Conservation (phyloP, 1,284 basidiomycete species). For the Ceratobasidium sp. region DNA sequence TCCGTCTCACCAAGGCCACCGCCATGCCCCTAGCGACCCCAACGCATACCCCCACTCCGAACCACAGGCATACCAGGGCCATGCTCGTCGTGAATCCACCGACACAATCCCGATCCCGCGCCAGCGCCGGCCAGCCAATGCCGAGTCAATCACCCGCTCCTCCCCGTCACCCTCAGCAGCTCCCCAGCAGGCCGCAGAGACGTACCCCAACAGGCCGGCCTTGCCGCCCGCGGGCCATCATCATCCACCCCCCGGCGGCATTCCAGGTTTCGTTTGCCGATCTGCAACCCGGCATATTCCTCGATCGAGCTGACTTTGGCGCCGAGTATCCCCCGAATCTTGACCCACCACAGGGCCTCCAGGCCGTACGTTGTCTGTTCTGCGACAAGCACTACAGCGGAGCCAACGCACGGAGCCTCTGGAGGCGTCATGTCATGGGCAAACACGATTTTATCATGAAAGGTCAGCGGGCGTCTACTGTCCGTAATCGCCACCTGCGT, state of each 20-base stretch:
- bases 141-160: constrained; percentile 23
- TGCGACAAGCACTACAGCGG: constrained; percentile 43
- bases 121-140: constrained; percentile 29
- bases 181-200: constrained; percentile 15
- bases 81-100: constrained; percentile 26
- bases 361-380: constrained; percentile 41
- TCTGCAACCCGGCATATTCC: constrained; percentile 40
- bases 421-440: constrained; percentile 42
- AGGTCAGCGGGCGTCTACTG: constrained; percentile 27
- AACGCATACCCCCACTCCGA: constrained; percentile 10
- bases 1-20: constrained; percentile 32
- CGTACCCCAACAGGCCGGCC: constrained; percentile 26
- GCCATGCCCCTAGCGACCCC: constrained; percentile 32
- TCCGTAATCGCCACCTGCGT: constrained; percentile 19
- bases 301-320: constrained; percentile 40
- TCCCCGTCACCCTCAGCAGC: constrained; percentile 27
- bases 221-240: constrained; percentile 33
- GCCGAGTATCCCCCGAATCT: constrained; percentile 42
- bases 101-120: constrained; percentile 28
- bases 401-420: constrained; percentile 42
- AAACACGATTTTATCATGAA: constrained; percentile 42
- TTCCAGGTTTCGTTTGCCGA: constrained; percentile 39
- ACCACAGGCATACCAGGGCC: background rate
- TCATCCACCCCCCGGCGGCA: constrained; percentile 30
- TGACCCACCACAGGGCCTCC: constrained; percentile 42